These are phyloP conservation scores for Sanghuangporus baumii DNA, from an alignment of 1,284 basidiomycete genomes.

Conservation along the genomic window DNA sequence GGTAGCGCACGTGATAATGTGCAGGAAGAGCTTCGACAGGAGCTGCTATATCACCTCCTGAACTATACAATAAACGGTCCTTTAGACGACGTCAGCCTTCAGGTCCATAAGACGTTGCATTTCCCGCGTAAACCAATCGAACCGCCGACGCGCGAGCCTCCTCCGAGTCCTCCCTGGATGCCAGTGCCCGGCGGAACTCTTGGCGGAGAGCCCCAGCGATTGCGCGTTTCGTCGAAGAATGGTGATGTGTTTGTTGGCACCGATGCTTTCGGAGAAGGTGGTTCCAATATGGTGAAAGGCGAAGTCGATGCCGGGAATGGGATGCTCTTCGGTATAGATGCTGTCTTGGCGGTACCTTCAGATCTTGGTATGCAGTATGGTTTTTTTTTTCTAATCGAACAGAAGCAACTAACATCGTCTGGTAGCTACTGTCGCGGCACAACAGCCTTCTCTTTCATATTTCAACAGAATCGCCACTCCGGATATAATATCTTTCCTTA, in stretches of 20 bases:
- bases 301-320: constrained; percentile 67
- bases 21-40: constrained; percentile 78
- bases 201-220: constrained; percentile 76
- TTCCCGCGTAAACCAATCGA: constrained; percentile 56
- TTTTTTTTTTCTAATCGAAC: neutral
- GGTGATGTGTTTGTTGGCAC: constrained; percentile 58
- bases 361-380: constrained; percentile 56
- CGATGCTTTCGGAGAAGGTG: constrained; percentile 67
- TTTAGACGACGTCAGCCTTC: constrained; percentile 34
- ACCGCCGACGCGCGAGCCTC: constrained; percentile 57
- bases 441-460: constrained; percentile 61
- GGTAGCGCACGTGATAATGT: constrained; percentile 66
- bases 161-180: constrained; percentile 78
- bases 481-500: constrained; percentile 49
- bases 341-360: constrained; percentile 72
- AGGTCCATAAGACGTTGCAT: constrained; percentile 59
- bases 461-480: constrained; percentile 61
- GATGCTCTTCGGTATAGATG: constrained; percentile 68
- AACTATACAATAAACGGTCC: constrained; percentile 69
- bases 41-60: constrained; percentile 91
- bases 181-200: constrained; percentile 79
- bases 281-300: constrained; percentile 54
- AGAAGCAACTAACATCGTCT: neutral
- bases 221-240: constrained; percentile 57
- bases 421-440: constrained; percentile 51